Base-by-base conservation (phyloP, 148 eudicot species). In the Rhododendron kiyosumense region DNA sequence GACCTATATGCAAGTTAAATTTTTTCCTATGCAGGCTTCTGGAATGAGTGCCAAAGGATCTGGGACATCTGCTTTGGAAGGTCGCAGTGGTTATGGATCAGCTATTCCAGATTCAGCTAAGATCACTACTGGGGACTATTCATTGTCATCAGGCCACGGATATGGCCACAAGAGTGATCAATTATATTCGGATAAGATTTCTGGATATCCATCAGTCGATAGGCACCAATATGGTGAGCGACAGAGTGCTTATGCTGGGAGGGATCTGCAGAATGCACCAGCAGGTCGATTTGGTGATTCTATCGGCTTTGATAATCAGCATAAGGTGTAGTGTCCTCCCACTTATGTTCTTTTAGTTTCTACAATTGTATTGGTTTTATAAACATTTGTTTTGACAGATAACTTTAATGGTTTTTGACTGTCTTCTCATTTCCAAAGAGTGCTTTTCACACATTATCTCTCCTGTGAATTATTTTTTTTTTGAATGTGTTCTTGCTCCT, bases 131-230 rank as follows among this genome's bases (percentile, higher is more conserved):
- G 84, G 90, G 81, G 98, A 94, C 83, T 94, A 93, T 89, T 86
- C 88, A 30, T 84, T 95, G 41, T 86, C 94, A 12, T 89, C 96
- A 75, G 89, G 89, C 87, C 98, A 85, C 81, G 96, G 94, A 63
- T 96, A 95, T 92, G 91, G 92, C 84, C 98, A 92, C 77, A 94
- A 95, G 90, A 79, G 87, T 79, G 98, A 95, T 83, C 93, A 89
- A 4, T 82, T 91, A 77, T 90, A 89, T 59, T 76, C 93, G 41
- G 98, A 93, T 46, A 93, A 92, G 86, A 85, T 90, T 87, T 83
- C 94, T 79, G 98, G 93, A 78, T 94, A 94, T 91, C 88, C 93
- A 86, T 85, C 95, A 51, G 36, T 92, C 30, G 98, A 94, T n/a
- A 88, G 94, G 84, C 93, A 92, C 79, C 93, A 90, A 79, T 92